Base-by-base conservation (phyloP, 192 early-diverging fungal species). In the Mortierella alpina region DNA sequence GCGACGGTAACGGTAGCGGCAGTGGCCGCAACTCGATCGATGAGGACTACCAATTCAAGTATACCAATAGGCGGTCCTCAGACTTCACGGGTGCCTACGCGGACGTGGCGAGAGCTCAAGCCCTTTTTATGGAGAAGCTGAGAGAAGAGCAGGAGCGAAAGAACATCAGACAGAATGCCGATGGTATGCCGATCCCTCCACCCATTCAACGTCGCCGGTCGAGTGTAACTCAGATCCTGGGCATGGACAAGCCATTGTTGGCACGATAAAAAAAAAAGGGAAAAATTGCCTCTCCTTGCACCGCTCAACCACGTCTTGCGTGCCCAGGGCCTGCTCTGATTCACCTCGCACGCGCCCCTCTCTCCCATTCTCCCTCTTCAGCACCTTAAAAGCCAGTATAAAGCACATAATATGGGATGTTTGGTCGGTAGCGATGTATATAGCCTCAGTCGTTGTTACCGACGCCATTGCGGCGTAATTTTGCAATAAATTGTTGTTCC, bases 41-140 rank as follows among this genome's bases (percentile, higher is more conserved):
- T 12, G 59, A 61, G 8, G 67, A 59, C 23, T 50, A 50, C 10
- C 48, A 50, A 18, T 71, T 55, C 51, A 72, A 63, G 40, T 72
- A 63, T 44, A 63, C 59, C 2, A 15, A 53, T 40, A 60, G 61
- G 9, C 31, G 45, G n/a, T 51, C 63, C 6, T 20, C 64, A 11
- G 73, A 75, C 8, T 52, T 62, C n/a, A 51, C 40, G 23, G 73
- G 73, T 20, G 42, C 55, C 15, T 75, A 68, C 53, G 65, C 65
- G 11, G 65, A 53, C 7, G 51, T 61, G 44, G 57, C 58, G 6
- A 48, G 50, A 9, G 59, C 59, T 42, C 73, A 75, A 41, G 46
- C 42, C 20, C 17, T 67, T 5, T 62, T 40, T 45, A 74, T 74
- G 72, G 72, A 74, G 15, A 66, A 55, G 59, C 31, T 74, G 22